phyloP scores from a whole-genome alignment of 805 yeast genomes.

The Priceomyces carsonii region DNA sequence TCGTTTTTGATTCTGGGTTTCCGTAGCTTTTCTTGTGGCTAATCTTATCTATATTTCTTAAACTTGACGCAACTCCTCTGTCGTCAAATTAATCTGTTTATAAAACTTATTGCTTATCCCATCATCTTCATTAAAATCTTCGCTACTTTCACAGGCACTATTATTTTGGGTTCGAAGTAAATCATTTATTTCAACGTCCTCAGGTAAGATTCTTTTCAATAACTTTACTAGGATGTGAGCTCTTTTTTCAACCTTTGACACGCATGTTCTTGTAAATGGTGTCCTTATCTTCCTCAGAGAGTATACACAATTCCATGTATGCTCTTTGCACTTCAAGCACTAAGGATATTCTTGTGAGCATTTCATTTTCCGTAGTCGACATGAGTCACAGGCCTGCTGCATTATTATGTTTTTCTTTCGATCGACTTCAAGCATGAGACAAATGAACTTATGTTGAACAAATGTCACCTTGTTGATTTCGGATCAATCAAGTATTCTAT shows the following conservation, averaged over 20 bases:
- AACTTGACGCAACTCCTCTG: conserved; percentile 14
- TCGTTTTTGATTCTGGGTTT: conserved; percentile 8
- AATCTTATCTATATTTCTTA: conserved; percentile 16
- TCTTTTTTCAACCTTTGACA: conserved; percentile 5
- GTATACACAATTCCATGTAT: conserved; percentile 7
- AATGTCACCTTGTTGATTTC: no score
- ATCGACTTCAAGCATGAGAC: no score
- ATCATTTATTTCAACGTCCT: conserved; percentile 10
- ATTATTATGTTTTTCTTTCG: no score
- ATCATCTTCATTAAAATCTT: conserved; percentile 6
- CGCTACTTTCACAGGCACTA: background rate
- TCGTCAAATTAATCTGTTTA: conserved; percentile 16
- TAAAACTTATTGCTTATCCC: conserved; percentile 10
- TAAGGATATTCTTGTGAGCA: conserved; percentile 5
- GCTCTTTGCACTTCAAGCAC: conserved; percentile 7
- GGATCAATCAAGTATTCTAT: no score
- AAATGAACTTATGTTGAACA: no score
- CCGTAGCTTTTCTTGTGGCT: conserved; percentile 14
- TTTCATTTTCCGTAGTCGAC: conserved; percentile 7
- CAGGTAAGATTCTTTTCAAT: conserved; percentile 8
- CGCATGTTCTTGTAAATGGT: conserved; percentile 5
- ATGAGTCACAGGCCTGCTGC: conserved; percentile 7
- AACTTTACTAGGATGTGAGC: conserved; percentile 4
- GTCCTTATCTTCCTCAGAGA: conserved; percentile 5
- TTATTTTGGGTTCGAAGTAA: conserved; percentile 12